Evolutionary conservation across 495 filamentous ascomycete species (phyloP).

Genomic region (Margaritispora aquatica): DNA sequence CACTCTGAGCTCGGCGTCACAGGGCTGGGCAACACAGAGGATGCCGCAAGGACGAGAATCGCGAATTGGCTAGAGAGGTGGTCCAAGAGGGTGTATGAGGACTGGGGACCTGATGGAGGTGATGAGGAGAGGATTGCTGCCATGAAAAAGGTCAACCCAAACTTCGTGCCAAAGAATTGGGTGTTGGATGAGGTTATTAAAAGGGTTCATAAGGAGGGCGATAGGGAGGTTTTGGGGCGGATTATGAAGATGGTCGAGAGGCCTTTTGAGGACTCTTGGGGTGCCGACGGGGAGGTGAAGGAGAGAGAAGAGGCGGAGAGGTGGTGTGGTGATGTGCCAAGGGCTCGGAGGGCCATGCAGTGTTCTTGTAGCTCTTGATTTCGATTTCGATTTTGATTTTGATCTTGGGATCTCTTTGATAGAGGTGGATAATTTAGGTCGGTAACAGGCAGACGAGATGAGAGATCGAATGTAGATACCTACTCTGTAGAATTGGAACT

Average conservation of each 20-base stretch:
- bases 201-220: conserved; percentile 76
- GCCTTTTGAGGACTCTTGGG: conserved; percentile 82
- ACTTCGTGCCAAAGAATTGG: conserved; percentile 85
- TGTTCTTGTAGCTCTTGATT: conserved; percentile 71
- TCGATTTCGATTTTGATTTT: background rate
- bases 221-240: conserved; percentile 66
- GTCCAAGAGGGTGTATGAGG: conserved; percentile 58
- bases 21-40: conserved; percentile 41
- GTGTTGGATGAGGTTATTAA: conserved; percentile 89
- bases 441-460: too few species aligned
- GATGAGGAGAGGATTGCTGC: conserved; percentile 56
- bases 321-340: conserved; percentile 85
- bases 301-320: too few species aligned
- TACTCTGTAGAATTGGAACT: too few species aligned
- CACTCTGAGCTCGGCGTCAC: conserved; percentile 57
- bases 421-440: too few species aligned
- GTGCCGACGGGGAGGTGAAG: conserved; percentile 66
- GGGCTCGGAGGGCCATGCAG: conserved; percentile 69
- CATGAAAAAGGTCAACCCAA: conserved; percentile 88
- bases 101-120: conserved; percentile 51
- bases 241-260: conserved; percentile 74
- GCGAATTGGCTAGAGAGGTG: conserved; percentile 72
- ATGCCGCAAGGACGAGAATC: conserved; percentile 55
- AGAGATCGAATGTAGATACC: too few species aligned
- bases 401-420: too few species aligned